Evolutionary conservation across 441 rosid genomes (phyloP), one percentile per base, ranked within the genome.

Genomic region (Populus hybrid): DNA sequence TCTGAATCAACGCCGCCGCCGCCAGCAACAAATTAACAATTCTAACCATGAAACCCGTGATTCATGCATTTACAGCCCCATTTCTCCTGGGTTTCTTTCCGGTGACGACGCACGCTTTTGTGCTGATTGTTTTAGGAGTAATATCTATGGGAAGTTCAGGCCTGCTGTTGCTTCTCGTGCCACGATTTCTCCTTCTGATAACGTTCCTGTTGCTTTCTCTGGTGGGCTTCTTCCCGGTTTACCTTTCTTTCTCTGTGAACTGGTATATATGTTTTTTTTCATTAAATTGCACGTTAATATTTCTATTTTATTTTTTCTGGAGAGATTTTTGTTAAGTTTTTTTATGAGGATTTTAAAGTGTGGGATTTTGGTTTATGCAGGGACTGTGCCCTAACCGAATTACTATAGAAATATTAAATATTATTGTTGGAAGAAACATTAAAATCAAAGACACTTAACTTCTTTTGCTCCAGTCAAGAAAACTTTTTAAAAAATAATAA

Each of bases 151-250:
- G 67, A 94, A 95, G 87, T 95, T 95, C 84, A 88, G 93, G 81
- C 92, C 89, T n/a, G 89, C 97, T 57, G 95, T 95, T 61, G 86
- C 93, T 77, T 91, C 93, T 23, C 89, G 92, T 73, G 92, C 98
- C 73, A 88, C 92, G 98, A 92, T 94, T 72, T 89, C 94, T 64
- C 97, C 99, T 83, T 84, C 92, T 11, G 99, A 95, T 80, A 89
- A 94, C 10, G 91, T 94, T n/a, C 98, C 91, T 46, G 93, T 95
- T 46, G 97, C 99, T 61, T 92, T 95, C 91, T 94, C 99, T 6
- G 99, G 97, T 8, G 99, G 98, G 84, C 93, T 73, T 82, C 93
- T 79, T 95, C 99, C 76, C 89, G 99, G 98, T 90, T 68, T 82
- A 24, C 72, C 64, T 76, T n/a, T 70, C 35, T 59, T 2, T 6